phyloP scores from a whole-genome alignment of 2,329 filamentous ascomycete genomes.

The Aspergillus luchuensis region DNA sequence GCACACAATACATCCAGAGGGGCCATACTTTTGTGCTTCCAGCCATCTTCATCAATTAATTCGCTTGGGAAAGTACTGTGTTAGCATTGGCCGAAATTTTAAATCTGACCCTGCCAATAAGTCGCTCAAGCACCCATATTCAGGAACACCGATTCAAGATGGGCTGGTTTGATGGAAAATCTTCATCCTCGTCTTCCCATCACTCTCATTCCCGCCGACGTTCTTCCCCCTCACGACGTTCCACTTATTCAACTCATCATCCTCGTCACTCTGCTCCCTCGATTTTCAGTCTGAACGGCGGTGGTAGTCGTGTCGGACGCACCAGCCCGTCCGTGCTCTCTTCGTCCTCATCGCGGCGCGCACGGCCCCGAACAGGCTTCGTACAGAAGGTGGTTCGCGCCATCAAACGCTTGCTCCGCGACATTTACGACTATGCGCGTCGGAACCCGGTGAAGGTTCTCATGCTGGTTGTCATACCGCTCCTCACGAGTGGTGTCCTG shows the following conservation, averaged over 20 bases:
- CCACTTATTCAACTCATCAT: slow-evolving; percentile 42
- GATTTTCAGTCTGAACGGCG: slow-evolving; percentile 47
- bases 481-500: slow-evolving; percentile 80
- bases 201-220: slow-evolving; percentile 33
- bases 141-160: slow-evolving; percentile 31
- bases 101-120: not conserved
- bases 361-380: slow-evolving; percentile 75
- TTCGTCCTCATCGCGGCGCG: slow-evolving; percentile 74
- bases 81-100: not conserved
- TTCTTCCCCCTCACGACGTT: slow-evolving; percentile 43
- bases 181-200: slow-evolving; percentile 32
- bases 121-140: not conserved
- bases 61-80: not conserved
- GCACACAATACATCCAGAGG: slow-evolving; percentile 9
- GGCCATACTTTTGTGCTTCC: not conserved
- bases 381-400: slow-evolving; percentile 71
- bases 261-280: slow-evolving; percentile 46
- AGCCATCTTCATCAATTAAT: not conserved
- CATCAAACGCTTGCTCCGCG: slow-evolving; percentile 75
- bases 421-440: slow-evolving; percentile 79
- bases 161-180: slow-evolving; percentile 51
- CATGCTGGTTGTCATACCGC: slow-evolving; percentile 80
- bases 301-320: slow-evolving; percentile 35
- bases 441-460: slow-evolving; percentile 86
- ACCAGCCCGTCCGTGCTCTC: slow-evolving; percentile 53